Conservation (phyloP, 1,284 basidiomycete genomes). For the Cryptococcus sp. region DNA sequence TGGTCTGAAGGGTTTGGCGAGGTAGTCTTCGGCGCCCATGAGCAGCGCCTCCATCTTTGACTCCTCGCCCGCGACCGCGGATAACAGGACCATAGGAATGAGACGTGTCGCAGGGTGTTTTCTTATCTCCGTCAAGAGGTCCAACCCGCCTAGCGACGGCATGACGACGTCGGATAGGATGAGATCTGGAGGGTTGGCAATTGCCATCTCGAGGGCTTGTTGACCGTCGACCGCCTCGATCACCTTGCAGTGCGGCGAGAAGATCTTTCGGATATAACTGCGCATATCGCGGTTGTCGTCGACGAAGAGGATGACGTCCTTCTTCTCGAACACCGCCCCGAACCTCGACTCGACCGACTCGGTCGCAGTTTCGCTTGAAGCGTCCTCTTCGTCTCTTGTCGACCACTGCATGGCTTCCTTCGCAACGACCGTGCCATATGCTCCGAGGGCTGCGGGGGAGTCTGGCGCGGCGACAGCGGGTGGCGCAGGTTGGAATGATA, state of each 20-base stretch:
- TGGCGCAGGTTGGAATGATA: background rate
- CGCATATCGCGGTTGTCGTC: slow-evolving; percentile 39
- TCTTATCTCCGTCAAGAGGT: slow-evolving; percentile 18
- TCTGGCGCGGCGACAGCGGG: background rate
- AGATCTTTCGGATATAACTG: slow-evolving; percentile 31
- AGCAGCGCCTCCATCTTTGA: slow-evolving; percentile 30
- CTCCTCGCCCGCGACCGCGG: slow-evolving; percentile 24
- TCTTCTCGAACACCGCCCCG: slow-evolving; percentile 22
- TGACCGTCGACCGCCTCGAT: slow-evolving; percentile 44
- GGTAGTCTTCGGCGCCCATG: slow-evolving; percentile 48
- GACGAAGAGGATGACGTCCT: slow-evolving; percentile 31
- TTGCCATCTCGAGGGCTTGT: slow-evolving; percentile 42
- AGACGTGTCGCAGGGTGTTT: slow-evolving; percentile 7
- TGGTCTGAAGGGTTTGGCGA: slow-evolving; percentile 37
- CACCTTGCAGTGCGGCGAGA: slow-evolving; percentile 40
- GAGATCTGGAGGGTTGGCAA: slow-evolving; percentile 20
- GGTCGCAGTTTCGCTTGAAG: background rate
- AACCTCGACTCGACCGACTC: background rate
- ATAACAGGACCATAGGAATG: slow-evolving; percentile 23
- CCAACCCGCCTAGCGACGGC: slow-evolving; percentile 30
- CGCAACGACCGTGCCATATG: slow-evolving; percentile 19
- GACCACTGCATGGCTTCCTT: slow-evolving; percentile 19
- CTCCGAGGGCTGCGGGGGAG: slow-evolving; percentile 12
- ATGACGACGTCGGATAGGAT: slow-evolving; percentile 41
- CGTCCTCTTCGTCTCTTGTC: background rate